Base-by-base conservation (phyloP, 441 rosid genomes). In the Jatropha multifida region DNA sequence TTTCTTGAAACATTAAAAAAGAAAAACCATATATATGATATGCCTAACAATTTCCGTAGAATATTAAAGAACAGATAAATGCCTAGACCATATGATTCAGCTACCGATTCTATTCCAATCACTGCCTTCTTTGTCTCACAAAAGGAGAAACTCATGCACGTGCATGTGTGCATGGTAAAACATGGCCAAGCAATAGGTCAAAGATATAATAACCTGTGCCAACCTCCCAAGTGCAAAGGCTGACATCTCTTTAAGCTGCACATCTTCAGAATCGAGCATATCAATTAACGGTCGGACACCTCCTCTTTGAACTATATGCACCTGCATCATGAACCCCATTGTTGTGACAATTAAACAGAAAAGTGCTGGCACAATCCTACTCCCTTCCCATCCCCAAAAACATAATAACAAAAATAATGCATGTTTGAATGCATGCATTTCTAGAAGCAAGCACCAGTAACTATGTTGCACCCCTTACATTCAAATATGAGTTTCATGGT, bases 201-300 rank as follows among this genome's bases (percentile, higher is more conserved):
- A 23, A 48, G 72, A 75, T 65, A 12, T 42, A 82, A 73, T 76
- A 75, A 96, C 99, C 99, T 94, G 99, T 23, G 99, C 99, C 91
- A 96, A 81, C 79, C 99, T 89, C 86, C 99, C 99, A 76, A 96
- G 86, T 46, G 99, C 98, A 85, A 96, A 96, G 77, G 99, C 93
- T 7, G 99, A 86, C 99, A 96, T 96, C 87, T 96, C 99, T 79
- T 86, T 90, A 80, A 96, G 86, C 81, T 96, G 99, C 46, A 85
- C 82, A 75, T 96, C 99, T 0, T 84, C 75, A 10, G 97, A 89
- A 64, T 88, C 92, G 27, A 96, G 99, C 99, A 96, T 90, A 56
- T 91, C 97, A 65, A 96, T 94, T 78, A 96, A 85, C 67, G 99
- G 99, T 40, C 83, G 85, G 63, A 96, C 92, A 68, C 98, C 97